Conservation (phyloP, 352 stramenopile genomes). For the Blastocystis sp. region DNA sequence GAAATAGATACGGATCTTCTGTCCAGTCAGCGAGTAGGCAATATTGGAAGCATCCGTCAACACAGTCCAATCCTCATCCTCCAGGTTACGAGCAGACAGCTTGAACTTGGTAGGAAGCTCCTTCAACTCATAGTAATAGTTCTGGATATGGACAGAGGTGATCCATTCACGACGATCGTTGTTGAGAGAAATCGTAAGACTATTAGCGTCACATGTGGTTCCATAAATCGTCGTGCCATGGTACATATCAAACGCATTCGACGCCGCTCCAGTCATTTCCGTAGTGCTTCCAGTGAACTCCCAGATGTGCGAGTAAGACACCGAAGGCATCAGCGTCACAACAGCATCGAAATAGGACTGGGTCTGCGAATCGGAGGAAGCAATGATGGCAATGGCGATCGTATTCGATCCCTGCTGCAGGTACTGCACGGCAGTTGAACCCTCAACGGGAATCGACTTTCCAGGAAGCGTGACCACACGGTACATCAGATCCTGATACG, state of each 20-base stretch:
- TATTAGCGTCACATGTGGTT: background rate
- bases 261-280: background rate
- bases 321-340: background rate
- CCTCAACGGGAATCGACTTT: background rate
- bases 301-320: background rate
- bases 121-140: background rate
- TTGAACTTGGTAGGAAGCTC: background rate
- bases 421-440: background rate
- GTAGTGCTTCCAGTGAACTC: background rate
- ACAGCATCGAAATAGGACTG: background rate
- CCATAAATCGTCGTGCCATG: background rate
- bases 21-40: background rate
- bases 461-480: background rate
- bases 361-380: background rate
- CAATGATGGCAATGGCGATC: background rate
- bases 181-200: background rate
- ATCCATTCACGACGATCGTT: constrained; percentile 4
- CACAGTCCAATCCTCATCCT: background rate
- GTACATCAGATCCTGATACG: background rate
- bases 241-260: background rate
- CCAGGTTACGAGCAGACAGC: background rate
- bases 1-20: background rate
- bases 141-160: background rate
- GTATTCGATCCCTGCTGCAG: background rate
- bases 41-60: background rate